phyloP scores from a whole-genome alignment of 176 grass and related monocot genomes.

The Triticum dicoccoides region DNA sequence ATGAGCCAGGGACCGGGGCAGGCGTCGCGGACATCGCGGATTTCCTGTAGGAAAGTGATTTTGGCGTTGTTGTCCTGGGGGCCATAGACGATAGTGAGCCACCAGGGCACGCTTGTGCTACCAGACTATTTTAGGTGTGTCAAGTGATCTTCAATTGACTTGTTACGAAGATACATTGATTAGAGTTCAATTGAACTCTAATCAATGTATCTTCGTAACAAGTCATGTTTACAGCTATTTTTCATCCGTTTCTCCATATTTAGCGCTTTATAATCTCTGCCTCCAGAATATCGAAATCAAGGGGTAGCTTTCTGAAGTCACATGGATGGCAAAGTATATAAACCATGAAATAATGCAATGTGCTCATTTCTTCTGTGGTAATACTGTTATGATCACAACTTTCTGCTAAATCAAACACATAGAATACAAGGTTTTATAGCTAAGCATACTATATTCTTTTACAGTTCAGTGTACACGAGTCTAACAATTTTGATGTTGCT shows the following conservation, averaged over 20 bases:
- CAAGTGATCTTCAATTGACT: conserved; percentile 13
- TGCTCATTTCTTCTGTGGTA: not conserved
- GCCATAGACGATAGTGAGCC: too few relatives aligned
- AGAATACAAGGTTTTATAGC: not conserved
- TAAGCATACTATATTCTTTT: not conserved
- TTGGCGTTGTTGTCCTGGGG: too few relatives aligned
- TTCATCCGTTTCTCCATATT: not conserved
- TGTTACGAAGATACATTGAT: too few relatives aligned
- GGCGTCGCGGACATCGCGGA: too few relatives aligned
- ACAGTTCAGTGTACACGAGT: conserved; percentile 8
- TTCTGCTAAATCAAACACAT: not conserved
- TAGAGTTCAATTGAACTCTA: conserved; percentile 9
- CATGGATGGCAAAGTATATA: not conserved
- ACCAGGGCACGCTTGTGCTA: too few relatives aligned
- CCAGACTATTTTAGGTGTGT: not conserved
- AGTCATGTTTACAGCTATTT: not conserved
- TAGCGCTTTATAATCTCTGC: not conserved
- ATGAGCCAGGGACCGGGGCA: too few relatives aligned
- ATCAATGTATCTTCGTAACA: not conserved
- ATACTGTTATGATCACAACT: not conserved
- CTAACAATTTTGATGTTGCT: conserved; percentile 17
- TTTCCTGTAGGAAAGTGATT: too few relatives aligned
- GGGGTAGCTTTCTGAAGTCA: conserved; percentile 15
- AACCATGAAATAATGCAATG: not conserved
- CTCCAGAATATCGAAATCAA: not conserved